Base-by-base conservation (phyloP, 768 basidiomycete species). In the Kwoniella dejecticola region DNA sequence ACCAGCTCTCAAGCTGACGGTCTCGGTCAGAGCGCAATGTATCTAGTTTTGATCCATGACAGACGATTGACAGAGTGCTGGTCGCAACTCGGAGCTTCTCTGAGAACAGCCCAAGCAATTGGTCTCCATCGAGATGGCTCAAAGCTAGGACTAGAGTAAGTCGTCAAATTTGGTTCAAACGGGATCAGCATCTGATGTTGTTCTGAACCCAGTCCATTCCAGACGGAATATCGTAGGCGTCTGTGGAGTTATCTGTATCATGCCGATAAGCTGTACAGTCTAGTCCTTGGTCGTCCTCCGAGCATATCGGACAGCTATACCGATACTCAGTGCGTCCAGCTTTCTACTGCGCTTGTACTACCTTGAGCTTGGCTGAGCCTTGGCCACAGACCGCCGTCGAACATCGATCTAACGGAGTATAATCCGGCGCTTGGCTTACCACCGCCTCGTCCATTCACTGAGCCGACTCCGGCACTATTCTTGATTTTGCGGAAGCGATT, bases 1-100 rank as follows among this genome's bases (percentile, higher is more conserved):
- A n/a, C n/a, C n/a, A n/a, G n/a, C n/a, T n/a, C n/a, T n/a, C n/a
- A n/a, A n/a, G n/a, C n/a, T n/a, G n/a, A n/a, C n/a, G n/a, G n/a
- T n/a, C 15, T 36, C 33, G 33, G 33, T 1, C 67, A 87, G 86
- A 86, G 85, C 52, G 90, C 91, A 55, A 82, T 89, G 65, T 84
- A 85, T 69, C 75, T 86, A 49, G 82, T 84, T 12, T 53, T 79
- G 52, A 75, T 80, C 7, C 79, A 80, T 48, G 79, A 80, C 62
- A 60, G 79, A 26, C 72, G 79, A 47, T 89, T 95, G 60, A 93
- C 92, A 7, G 93, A 96, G 80, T 93, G 92, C 71, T 97, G 93
- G 91, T 91, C 90, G 75, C 91, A 95, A 71, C 82, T 97, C 17
- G 93, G 93, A 33, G 92, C 93, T 5, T 91, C 91, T 48, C 88